Evolutionary conservation across 2,329 filamentous ascomycete genomes (phyloP).

Genomic region (Alternaria solani): DNA sequence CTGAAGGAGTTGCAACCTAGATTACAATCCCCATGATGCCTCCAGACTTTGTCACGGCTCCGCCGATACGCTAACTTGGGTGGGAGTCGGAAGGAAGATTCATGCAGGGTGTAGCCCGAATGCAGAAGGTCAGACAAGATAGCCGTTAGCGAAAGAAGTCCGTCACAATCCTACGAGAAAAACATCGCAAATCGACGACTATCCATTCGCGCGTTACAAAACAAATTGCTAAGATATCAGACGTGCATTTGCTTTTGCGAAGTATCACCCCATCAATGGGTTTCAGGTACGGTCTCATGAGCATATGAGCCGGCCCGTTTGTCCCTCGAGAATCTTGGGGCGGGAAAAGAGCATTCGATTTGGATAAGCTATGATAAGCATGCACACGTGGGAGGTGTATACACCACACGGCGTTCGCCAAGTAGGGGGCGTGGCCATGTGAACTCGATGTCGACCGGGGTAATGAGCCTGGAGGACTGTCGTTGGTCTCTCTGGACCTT

Average conservation of each 20-base stretch:
- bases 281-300: slow-evolving; percentile 19
- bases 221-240: slow-evolving; percentile 1
- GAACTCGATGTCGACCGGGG: slow-evolving; percentile 33
- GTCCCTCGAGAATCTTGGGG: slow-evolving; percentile 11
- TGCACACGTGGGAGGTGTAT: slow-evolving; percentile 39
- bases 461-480: slow-evolving; percentile 23
- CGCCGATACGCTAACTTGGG: slow-evolving; percentile 9
- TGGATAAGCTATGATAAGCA: slow-evolving; percentile 45
- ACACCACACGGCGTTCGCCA: slow-evolving; percentile 32
- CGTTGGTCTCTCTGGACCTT: slow-evolving; percentile 27
- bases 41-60: slow-evolving; percentile 10
- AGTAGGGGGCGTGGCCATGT: slow-evolving; percentile 43
- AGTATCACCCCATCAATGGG: slow-evolving; percentile 16
- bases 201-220: slow-evolving; percentile 16
- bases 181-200: slow-evolving; percentile 10
- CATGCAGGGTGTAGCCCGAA: slow-evolving; percentile 17
- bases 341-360: slow-evolving; percentile 24
- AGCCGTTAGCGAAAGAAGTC: slow-evolving; percentile 14
- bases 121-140: slow-evolving; percentile 26
- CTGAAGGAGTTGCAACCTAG: background rate
- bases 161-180: slow-evolving; percentile 24
- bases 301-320: slow-evolving; percentile 6
- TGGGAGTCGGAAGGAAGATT: background rate
- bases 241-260: background rate
- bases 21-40: background rate